Base-by-base conservation (phyloP, 2,329 filamentous ascomycete species). In the Clonostachys rhizophaga region DNA sequence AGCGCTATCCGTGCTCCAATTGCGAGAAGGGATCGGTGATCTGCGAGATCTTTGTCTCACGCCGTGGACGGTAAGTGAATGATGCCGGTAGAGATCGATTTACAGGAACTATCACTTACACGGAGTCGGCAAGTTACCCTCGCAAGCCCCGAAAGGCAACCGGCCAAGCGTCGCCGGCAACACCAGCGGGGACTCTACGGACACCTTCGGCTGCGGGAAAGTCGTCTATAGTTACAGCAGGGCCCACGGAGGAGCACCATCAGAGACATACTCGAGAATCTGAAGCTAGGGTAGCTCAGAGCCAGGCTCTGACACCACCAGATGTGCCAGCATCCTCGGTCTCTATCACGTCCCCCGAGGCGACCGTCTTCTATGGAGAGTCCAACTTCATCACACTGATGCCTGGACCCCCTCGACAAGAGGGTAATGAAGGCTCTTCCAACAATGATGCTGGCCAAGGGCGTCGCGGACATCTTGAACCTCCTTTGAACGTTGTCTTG, bases 371-470 rank as follows among this genome's bases (percentile, higher is more conserved):
- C 57, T 68, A 65, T 43, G 65, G 65, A 36, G 65, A 68, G 51
- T 67, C 65, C 48, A 68, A 65, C 47, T 67, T 67, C 47, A 61
- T 68, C 34, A 68, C 64, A 4, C 53, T 68, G 4, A 62, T 64
- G 13, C 58, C 62, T 2, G 56, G 59, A 36, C 49, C 16, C 30
- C 45, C 36, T 46, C 47, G 9, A 44, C 51, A 14, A 46, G 47
- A 35, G 40, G n/a, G 6, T 8, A 16, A 24, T 16, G n/a, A 42
- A n/a, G 37, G 39, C 14, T 16, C 37, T 18, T 42, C 37, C 30
- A 39, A 8, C 36, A 39, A 39, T 11, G 36, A 8, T 12, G 11
- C 11, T 39, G 36, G 36, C 4, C 36, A 39, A 39, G 36, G 36
- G 17, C 36, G 36, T n/a, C 14, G 36, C 14, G 7, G 7, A n/a